Percentiles rank a stretch among this genome's conserved stretches.
Conservation (phyloP, 2,329 filamentous ascomycete species). For the Zymoseptoria passerinii region DNA sequence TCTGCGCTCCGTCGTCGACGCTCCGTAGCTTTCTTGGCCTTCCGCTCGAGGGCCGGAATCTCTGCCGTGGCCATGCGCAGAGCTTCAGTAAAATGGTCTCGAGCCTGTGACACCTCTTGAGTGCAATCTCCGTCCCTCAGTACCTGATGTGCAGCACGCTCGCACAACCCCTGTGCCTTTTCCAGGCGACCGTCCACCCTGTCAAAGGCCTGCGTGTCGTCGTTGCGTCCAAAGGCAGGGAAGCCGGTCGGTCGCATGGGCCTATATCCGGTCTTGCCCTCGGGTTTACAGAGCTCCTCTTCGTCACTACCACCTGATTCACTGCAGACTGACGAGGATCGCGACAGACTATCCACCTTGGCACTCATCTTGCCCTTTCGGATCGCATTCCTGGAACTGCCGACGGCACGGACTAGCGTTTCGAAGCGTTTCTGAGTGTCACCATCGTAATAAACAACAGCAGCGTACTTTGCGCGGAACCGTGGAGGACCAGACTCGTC, state of each 20-base stretch:
- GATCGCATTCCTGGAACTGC: slow-evolving; percentile 70
- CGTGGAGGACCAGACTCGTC: slow-evolving; percentile 40
- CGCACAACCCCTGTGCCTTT: slow-evolving; percentile 70
- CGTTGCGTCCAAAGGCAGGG: slow-evolving; percentile 9
- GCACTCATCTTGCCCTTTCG: slow-evolving; percentile 81
- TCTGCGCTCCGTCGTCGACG: slow-evolving; percentile 19
- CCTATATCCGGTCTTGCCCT: slow-evolving; percentile 32
- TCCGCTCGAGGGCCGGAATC: slow-evolving; percentile 16
- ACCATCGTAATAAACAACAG: slow-evolving; percentile 88
- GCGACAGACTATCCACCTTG: slow-evolving; percentile 49
- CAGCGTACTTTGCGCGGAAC: slow-evolving; percentile 64
- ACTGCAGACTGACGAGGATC: slow-evolving; percentile 27
- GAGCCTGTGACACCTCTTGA: slow-evolving; percentile 64
- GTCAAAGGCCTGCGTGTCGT: slow-evolving; percentile 39
- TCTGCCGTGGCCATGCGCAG: slow-evolving; percentile 41
- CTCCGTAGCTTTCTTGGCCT: slow-evolving; percentile 18
- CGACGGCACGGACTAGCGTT: slow-evolving; percentile 71
- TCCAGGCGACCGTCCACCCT: slow-evolving; percentile 71
- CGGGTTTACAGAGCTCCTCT: slow-evolving; percentile 24
- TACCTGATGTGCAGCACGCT: slow-evolving; percentile 80
- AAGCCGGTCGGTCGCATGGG: slow-evolving; percentile 7
- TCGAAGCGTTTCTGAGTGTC: slow-evolving; percentile 79
- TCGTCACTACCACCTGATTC: slow-evolving; percentile 31
- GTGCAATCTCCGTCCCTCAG: slow-evolving; percentile 78
- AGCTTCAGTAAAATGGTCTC: slow-evolving; percentile 56